phyloP scores from a whole-genome alignment of 2,329 filamentous ascomycete species.

The Mycogone perniciosa region DNA sequence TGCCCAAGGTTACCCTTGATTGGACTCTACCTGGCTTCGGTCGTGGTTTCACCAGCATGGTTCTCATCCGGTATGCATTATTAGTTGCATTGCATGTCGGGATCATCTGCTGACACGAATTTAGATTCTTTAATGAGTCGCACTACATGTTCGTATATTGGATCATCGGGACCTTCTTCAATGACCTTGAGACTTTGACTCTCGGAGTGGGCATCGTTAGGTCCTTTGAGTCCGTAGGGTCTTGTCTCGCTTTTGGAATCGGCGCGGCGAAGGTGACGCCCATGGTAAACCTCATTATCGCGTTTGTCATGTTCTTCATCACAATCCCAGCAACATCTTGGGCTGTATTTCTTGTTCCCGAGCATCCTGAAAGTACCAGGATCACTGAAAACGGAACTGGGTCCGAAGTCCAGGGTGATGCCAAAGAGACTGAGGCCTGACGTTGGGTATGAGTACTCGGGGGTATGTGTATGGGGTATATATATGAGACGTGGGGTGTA shows the following conservation, averaged over 20 bases:
- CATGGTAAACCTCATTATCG: slow-evolving; percentile 42
- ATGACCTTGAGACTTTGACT: slow-evolving; percentile 45
- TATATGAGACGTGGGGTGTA: too few species aligned
- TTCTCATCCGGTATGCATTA: slow-evolving; percentile 35
- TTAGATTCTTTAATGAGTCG: slow-evolving; percentile 43
- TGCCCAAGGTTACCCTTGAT: slow-evolving; percentile 33
- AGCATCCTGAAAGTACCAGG: slow-evolving; percentile 13
- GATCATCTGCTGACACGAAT: not conserved
- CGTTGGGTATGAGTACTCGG: too few species aligned
- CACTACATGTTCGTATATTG: slow-evolving; percentile 48
- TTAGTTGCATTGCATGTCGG: too few species aligned
- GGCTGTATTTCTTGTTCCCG: slow-evolving; percentile 32
- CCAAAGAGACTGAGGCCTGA: not conserved
- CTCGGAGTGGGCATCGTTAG: slow-evolving; percentile 41
- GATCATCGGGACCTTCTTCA: slow-evolving; percentile 44
- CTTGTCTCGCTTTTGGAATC: slow-evolving; percentile 40
- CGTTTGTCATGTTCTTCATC: slow-evolving; percentile 42
- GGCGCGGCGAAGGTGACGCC: slow-evolving; percentile 39
- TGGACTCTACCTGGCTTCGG: slow-evolving; percentile 40
- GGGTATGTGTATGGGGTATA: too few species aligned
- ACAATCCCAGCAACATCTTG: slow-evolving; percentile 31
- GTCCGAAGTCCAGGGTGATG: not conserved
- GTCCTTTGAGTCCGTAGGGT: slow-evolving; percentile 43
- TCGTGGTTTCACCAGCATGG: slow-evolving; percentile 40
- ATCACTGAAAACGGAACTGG: not conserved